Conservation (phyloP, 2,329 filamentous ascomycete species). For the Fusarium oligoseptatum region DNA sequence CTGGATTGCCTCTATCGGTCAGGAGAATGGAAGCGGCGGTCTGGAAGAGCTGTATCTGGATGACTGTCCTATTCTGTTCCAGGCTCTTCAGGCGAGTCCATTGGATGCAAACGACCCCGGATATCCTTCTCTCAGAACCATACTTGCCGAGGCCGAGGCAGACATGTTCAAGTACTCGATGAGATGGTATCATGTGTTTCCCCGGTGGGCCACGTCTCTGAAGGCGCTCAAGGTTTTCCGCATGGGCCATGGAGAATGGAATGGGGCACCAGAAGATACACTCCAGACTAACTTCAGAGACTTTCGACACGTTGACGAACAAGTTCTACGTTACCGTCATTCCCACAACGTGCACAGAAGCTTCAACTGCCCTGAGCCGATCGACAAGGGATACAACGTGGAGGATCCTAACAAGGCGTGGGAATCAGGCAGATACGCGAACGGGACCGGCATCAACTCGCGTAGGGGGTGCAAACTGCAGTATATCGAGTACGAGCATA, state of each 20-base stretch:
- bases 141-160: accelerated
- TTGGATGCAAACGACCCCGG: slow-evolving; percentile 2
- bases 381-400: neutral
- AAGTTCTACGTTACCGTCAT: neutral
- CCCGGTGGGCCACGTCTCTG: slow-evolving; percentile 19
- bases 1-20: slow-evolving; percentile 58
- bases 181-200: slow-evolving; percentile 28
- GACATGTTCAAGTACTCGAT: neutral
- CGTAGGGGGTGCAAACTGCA: neutral
- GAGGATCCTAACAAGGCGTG: neutral
- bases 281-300: neutral
- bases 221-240: slow-evolving; percentile 19
- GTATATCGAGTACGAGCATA: neutral
- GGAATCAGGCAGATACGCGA: neutral
- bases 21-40: slow-evolving; percentile 2
- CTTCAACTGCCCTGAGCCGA: neutral
- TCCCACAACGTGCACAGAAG: neutral
- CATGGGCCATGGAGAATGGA: neutral
- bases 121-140: neutral
- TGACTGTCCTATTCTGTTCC: slow-evolving; percentile 54
- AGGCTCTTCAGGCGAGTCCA: slow-evolving; percentile 4
- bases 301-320: neutral
- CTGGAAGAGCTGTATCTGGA: slow-evolving; percentile 58
- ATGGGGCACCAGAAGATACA: neutral
- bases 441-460: neutral